Conservation (phyloP, 1,139 yeast genomes). For the Taphrina flavorubra region DNA sequence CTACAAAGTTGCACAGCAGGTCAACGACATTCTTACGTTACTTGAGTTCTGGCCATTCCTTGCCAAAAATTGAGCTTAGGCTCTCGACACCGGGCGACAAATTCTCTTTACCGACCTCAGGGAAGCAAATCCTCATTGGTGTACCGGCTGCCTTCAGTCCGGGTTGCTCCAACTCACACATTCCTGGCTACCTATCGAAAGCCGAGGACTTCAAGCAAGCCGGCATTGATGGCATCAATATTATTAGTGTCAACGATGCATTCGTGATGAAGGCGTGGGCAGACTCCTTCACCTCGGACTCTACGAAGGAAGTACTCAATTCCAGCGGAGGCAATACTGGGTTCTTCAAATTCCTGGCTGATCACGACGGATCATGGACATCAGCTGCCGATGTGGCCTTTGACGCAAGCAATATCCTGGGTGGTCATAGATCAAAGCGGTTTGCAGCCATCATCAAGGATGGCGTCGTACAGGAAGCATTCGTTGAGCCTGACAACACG, state of each 20-base stretch:
- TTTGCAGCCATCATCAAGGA: conserved; percentile 76
- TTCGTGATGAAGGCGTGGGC: conserved; percentile 62
- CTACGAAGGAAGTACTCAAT: conserved; percentile 52
- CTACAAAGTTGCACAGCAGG: not conserved
- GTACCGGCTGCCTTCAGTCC: conserved; percentile 94
- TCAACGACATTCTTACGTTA: not conserved
- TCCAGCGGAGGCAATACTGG: conserved; percentile 50
- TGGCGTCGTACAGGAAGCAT: conserved; percentile 68
- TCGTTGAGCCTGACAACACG: conserved; percentile 61
- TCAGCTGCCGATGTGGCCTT: conserved; percentile 68
- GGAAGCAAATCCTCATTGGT: conserved; percentile 35
- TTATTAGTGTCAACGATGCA: conserved; percentile 82
- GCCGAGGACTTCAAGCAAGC: conserved; percentile 62
- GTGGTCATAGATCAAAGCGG: conserved; percentile 73
- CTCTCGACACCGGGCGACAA: conserved; percentile 22
- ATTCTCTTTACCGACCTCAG: conserved; percentile 37
- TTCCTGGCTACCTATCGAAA: conserved; percentile 73
- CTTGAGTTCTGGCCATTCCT: conserved; percentile 12
- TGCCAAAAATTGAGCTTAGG: conserved; percentile 27
- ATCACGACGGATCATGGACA: conserved; percentile 73
- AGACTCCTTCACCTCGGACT: conserved; percentile 5
- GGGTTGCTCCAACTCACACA: conserved; percentile 74
- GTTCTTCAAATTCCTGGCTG: conserved; percentile 66
- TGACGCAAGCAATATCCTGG: conserved; percentile 74
- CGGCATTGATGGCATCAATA: conserved; percentile 65